phyloP scores from a whole-genome alignment of 1,139 yeast species.

The Suhomyces panamericanus region DNA sequence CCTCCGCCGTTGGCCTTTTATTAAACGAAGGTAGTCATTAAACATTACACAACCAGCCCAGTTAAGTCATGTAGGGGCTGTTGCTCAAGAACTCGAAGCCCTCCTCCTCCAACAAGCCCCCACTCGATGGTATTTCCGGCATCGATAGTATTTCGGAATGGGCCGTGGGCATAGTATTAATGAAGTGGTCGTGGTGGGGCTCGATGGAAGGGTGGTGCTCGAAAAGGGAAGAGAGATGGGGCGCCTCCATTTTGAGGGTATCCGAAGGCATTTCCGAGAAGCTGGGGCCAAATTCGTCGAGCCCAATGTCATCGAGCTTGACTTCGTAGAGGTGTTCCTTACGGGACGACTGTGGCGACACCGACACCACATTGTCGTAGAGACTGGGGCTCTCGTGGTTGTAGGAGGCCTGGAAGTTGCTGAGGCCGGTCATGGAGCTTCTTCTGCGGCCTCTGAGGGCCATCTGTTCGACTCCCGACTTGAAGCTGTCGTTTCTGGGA shows the following conservation, averaged over 20 bases:
- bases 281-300: constrained; percentile 6
- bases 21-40: constrained; percentile 3
- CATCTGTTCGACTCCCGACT: constrained; percentile 5
- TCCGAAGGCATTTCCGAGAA: constrained; percentile 10
- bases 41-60: constrained; percentile 1
- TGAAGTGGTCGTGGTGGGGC: constrained; percentile 1
- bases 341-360: constrained; percentile 6
- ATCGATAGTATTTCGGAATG: constrained; percentile 1
- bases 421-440: constrained; percentile 2
- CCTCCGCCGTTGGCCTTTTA: neutral
- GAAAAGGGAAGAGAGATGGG: constrained; percentile 8
- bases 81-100: constrained; percentile 10
- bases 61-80: constrained; percentile 8
- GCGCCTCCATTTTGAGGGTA: constrained; percentile 5
- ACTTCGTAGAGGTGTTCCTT: constrained; percentile 2
- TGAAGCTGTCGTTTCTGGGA: constrained; percentile 6
- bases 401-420: neutral
- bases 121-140: neutral
- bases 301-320: constrained; percentile 4
- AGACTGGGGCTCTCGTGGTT: neutral
- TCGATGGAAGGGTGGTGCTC: constrained; percentile 1
- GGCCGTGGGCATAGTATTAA: neutral
- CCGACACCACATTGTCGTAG: constrained; percentile 1
- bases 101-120: constrained; percentile 8
- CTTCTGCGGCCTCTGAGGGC: constrained; percentile 7